Evolutionary conservation across 495 filamentous ascomycete species (phyloP).

Genomic region (Tuber umbilicatum): DNA sequence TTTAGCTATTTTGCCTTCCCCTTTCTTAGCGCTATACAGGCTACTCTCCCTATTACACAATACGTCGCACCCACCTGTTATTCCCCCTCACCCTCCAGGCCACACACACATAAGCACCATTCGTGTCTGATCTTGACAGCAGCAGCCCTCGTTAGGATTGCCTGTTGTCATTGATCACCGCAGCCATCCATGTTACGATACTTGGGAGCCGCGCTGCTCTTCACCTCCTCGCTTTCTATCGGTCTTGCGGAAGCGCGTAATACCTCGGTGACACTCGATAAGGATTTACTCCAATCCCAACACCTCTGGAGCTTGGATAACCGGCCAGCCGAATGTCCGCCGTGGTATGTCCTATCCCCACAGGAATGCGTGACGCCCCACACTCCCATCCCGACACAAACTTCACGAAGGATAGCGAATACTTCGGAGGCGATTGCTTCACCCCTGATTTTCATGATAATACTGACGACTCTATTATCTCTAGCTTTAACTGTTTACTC

Average conservation of each 20-base stretch:
- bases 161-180: background rate
- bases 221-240: slow-evolving; percentile 21
- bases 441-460: background rate
- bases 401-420: background rate
- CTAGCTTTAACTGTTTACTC: slow-evolving; percentile 95
- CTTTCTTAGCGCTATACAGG: background rate
- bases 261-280: slow-evolving; percentile 25
- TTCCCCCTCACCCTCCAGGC: background rate
- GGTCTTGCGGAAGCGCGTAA: slow-evolving; percentile 18
- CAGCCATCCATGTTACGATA: slow-evolving; percentile 37
- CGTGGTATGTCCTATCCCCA: slow-evolving; percentile 50
- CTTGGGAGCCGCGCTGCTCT: slow-evolving; percentile 27
- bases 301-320: slow-evolving; percentile 41
- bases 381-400: background rate
- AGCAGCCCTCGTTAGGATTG: background rate
- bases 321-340: slow-evolving; percentile 56
- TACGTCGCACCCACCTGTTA: background rate
- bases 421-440: background rate
- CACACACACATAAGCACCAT: background rate
- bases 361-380: background rate
- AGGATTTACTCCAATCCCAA: slow-evolving; percentile 28
- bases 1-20: background rate
- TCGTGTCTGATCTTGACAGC: background rate
- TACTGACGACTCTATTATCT: slow-evolving; percentile 14
- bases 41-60: slow-evolving; percentile 7